Evolutionary conservation across 495 filamentous ascomycete species (phyloP).

Genomic region (Annulohypoxylon bovei): DNA sequence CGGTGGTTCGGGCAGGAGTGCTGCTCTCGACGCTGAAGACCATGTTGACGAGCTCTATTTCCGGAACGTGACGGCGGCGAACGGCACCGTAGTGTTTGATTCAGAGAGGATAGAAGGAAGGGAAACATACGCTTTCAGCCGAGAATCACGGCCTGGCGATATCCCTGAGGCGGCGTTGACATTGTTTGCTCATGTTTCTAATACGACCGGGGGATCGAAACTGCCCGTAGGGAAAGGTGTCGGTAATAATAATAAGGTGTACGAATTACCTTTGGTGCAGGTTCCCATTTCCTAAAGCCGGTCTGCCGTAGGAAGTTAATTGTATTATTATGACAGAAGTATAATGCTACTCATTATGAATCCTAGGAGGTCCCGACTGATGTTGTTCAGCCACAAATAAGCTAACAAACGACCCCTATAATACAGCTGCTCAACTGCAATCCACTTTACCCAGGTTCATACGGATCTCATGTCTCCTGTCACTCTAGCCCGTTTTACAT

Average conservation of each 20-base stretch:
- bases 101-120: conserved; percentile 38
- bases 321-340: background rate
- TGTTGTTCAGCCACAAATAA: background rate
- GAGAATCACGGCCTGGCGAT: background rate
- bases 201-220: background rate
- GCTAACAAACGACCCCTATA: background rate
- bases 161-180: background rate
- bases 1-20: conserved; percentile 35
- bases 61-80: conserved; percentile 44
- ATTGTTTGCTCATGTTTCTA: conserved; percentile 22
- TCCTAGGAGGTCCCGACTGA: too few species aligned
- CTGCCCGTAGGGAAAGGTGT: background rate
- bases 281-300: conserved; percentile 5
- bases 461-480: background rate
- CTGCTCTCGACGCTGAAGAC: conserved; percentile 9
- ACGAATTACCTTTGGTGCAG: background rate
- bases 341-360: background rate
- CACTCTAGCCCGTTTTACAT: background rate
- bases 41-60: conserved; percentile 45
- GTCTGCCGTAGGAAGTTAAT: background rate
- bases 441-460: background rate
- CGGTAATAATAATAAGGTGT: background rate
- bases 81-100: conserved; percentile 46
- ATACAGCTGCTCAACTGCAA: background rate
- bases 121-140: conserved; percentile 8